phyloP scores from a whole-genome alignment of 164 flowering plant genomes.

The Paratinospora sagittata region DNA sequence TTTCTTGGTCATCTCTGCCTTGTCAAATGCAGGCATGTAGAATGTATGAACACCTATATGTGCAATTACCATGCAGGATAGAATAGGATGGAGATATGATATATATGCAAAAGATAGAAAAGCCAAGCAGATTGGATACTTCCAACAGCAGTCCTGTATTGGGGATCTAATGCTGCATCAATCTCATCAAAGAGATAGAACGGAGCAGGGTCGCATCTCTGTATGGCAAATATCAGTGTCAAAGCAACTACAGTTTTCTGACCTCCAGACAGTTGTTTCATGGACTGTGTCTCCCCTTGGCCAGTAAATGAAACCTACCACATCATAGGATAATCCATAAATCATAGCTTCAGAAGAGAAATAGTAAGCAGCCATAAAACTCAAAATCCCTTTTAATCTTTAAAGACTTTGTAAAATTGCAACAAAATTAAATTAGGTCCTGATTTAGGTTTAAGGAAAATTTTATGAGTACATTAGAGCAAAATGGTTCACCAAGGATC shows the following conservation, averaged over 20 bases:
- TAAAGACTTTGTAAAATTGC: not conserved
- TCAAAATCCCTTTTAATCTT: not conserved
- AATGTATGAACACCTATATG: not conserved
- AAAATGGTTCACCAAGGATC: not conserved
- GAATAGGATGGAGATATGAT: not conserved
- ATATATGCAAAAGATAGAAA: constrained; percentile 6
- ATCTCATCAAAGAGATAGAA: constrained; percentile 98
- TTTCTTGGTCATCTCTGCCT: not conserved
- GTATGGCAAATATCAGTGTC: constrained; percentile 91
- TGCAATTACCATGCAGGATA: not conserved
- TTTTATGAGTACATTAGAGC: not conserved
- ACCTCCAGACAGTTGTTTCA: constrained; percentile 98
- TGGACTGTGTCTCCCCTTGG: constrained; percentile 96
- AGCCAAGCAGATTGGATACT: constrained; percentile 49
- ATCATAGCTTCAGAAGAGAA: not conserved
- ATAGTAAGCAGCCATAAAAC: not conserved
- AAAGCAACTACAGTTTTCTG: constrained; percentile 98
- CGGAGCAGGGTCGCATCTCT: constrained; percentile 98
- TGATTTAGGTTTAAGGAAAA: not conserved
- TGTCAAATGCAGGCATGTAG: too few species aligned
- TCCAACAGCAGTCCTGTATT: constrained; percentile 97
- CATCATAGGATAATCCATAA: constrained; percentile 1
- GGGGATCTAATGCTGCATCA: constrained; percentile 98
- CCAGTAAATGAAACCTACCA: constrained; percentile 95
- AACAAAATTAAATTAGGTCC: not conserved